Evolutionary conservation across 2,329 filamentous ascomycete species (phyloP).

Genomic region (Emericellopsis atlantica): DNA sequence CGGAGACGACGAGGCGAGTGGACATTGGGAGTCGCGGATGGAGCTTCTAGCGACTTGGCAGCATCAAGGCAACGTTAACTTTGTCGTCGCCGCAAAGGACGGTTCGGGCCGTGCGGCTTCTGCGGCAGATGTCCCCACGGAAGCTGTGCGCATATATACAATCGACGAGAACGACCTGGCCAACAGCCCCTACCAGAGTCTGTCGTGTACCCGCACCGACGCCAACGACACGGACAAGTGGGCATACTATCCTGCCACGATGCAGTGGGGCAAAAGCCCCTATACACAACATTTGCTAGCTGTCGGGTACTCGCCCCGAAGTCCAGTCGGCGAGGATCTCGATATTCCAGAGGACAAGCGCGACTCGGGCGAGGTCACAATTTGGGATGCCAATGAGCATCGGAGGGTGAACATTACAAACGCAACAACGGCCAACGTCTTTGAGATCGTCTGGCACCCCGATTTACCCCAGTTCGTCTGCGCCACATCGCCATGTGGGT

Average conservation of each 20-base stretch:
- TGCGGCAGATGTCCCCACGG: conserved; percentile 38
- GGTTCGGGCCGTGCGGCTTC: conserved; percentile 40
- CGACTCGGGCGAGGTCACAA: conserved; percentile 45
- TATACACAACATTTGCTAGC: conserved; percentile 37
- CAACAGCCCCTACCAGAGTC: conserved; percentile 19
- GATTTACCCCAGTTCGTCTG: conserved; percentile 37
- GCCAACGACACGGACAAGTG: conserved; percentile 31
- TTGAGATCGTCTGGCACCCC: conserved; percentile 54
- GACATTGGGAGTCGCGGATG: conserved; percentile 20
- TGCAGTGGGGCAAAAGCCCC: conserved; percentile 43
- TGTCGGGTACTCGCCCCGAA: conserved; percentile 51
- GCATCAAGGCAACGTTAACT: conserved; percentile 48
- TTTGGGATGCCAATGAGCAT: conserved; percentile 40
- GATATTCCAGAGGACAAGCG: conserved; percentile 45
- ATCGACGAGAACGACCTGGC: conserved; percentile 23
- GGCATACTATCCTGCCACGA: conserved; percentile 50
- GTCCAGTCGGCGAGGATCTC: conserved; percentile 33
- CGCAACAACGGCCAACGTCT: conserved; percentile 45
- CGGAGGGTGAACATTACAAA: conserved; percentile 33
- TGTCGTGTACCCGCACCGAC: conserved; percentile 27
- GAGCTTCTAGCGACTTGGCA: conserved; percentile 31
- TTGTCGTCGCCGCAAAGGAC: conserved; percentile 41
- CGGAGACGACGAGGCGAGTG: conserved; percentile 12
- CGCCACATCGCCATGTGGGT: conserved; percentile 40
- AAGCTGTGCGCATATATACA: conserved; percentile 45